Evolutionary conservation across 179 eudicot genomes (phyloP).

Genomic region (Vitellaria paradoxa): DNA sequence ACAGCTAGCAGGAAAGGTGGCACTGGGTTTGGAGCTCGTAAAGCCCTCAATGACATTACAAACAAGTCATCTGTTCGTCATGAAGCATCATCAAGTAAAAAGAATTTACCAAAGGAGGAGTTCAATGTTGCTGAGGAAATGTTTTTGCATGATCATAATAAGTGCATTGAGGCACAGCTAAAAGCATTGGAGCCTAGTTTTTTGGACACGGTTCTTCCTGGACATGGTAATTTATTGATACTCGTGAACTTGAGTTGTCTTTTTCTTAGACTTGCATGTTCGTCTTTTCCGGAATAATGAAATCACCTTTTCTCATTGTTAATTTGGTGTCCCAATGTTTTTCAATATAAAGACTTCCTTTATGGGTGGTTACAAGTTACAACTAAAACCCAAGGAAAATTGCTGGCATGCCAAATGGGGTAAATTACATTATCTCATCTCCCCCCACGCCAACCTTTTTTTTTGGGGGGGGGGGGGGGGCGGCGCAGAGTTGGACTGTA

Average conservation of each 20-base stretch:
- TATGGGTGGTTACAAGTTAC: too few species aligned
- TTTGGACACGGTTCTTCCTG: conserved; percentile 32
- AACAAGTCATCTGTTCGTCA: conserved; percentile 26
- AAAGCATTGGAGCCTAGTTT: conserved; percentile 23
- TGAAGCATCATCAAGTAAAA: conserved; percentile 24
- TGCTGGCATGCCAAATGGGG: too few species aligned
- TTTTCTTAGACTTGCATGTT: not conserved
- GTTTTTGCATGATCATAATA: conserved; percentile 37
- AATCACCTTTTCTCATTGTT: too few species aligned
- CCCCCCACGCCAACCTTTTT: too few species aligned
- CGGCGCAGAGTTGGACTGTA: too few species aligned
- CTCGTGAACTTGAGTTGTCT: too few species aligned
- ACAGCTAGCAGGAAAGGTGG: conserved; percentile 28
- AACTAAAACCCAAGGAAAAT: too few species aligned
- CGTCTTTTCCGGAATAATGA: too few species aligned
- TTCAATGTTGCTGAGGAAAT: conserved; percentile 29
- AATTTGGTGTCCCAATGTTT: too few species aligned
- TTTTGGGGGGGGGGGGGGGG: too few species aligned
- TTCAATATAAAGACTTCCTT: too few species aligned
- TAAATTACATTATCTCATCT: too few species aligned
- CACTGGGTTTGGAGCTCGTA: conserved; percentile 27
- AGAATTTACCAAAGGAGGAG: conserved; percentile 20
- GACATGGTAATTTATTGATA: conserved; percentile 26
- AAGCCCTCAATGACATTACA: conserved; percentile 39
- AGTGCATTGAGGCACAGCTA: conserved; percentile 33